Evolutionary conservation across 768 basidiomycete genomes (phyloP).

Genomic region (Coprinopsis cinerea): DNA sequence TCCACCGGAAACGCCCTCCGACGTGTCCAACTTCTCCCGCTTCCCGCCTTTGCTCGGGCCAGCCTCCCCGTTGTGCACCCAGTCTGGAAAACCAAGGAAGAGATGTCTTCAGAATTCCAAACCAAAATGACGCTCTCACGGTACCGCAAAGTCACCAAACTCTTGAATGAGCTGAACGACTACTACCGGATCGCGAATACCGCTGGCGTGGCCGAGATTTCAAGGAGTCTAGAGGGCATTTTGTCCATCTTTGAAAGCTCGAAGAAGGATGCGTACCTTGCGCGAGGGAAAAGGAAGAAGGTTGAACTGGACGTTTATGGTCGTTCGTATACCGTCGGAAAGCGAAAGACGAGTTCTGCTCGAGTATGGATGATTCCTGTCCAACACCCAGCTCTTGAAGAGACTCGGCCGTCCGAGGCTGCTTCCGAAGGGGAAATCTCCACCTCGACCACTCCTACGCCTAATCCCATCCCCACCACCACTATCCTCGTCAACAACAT

Average conservation of each 20-base stretch:
- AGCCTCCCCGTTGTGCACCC: constrained; percentile 52
- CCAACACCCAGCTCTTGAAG: constrained; percentile 21
- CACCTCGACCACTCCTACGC: constrained; percentile 16
- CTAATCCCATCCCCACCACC: constrained; percentile 43
- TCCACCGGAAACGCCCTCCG: constrained; percentile 56
- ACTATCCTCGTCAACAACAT: constrained; percentile 82
- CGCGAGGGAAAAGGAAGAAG: constrained; percentile 49
- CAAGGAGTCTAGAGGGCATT: constrained; percentile 41
- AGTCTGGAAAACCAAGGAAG: constrained; percentile 63
- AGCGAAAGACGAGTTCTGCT: constrained; percentile 85
- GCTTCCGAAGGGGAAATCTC: constrained; percentile 12
- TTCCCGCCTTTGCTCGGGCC: constrained; percentile 63
- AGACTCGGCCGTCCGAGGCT: background rate
- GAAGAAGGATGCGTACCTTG: constrained; percentile 44
- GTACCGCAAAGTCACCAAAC: constrained; percentile 55
- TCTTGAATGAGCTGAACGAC: constrained; percentile 64
- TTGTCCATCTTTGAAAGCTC: constrained; percentile 61
- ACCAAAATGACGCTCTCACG: constrained; percentile 61
- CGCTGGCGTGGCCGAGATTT: constrained; percentile 55
- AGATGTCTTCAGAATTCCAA: constrained; percentile 53
- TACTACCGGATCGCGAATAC: constrained; percentile 53
- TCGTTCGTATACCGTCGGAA: constrained; percentile 81
- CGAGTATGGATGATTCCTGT: constrained; percentile 90
- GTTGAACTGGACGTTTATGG: constrained; percentile 67
- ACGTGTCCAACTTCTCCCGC: constrained; percentile 64